A percentile compares a stretch with the other conserved stretches of the same genome.
Conservation (phyloP, 805 yeast species). For the Candida adriatica region DNA sequence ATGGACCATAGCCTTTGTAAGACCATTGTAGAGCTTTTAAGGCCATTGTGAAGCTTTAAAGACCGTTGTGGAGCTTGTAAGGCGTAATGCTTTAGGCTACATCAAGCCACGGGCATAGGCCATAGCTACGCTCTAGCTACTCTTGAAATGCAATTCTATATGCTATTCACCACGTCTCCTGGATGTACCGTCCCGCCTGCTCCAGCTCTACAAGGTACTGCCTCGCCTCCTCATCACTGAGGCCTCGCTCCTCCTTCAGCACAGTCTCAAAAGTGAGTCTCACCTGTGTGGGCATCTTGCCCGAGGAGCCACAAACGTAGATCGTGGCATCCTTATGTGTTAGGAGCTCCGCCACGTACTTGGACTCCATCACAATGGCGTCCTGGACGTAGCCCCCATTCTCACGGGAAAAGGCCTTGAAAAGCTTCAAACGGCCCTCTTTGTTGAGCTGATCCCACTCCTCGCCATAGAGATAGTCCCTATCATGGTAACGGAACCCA, state of each 20-base stretch:
- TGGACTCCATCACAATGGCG: constrained; percentile 44
- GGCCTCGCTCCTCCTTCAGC: constrained; percentile 37
- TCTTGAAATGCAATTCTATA: no score
- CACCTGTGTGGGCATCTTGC: constrained; percentile 88
- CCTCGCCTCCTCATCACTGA: constrained; percentile 40
- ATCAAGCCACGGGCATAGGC: no score
- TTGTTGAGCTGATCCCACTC: constrained; percentile 38
- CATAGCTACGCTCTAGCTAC: no score
- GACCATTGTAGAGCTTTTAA: background rate
- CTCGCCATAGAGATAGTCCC: constrained; percentile 62
- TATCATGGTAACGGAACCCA: constrained; percentile 63
- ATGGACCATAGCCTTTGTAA: background rate
- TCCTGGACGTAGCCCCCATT: constrained; percentile 74
- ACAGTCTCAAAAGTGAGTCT: constrained; percentile 70
- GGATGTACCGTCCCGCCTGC: constrained; percentile 58
- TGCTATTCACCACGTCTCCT: constrained; percentile 76
- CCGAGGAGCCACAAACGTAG: constrained; percentile 89
- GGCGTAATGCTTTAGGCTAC: no score
- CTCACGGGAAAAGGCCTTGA: constrained; percentile 45
- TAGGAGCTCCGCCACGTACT: constrained; percentile 44
- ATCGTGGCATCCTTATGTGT: constrained; percentile 51
- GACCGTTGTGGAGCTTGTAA: background rate
- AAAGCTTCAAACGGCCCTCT: constrained; percentile 32
- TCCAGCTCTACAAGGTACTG: constrained; percentile 54
- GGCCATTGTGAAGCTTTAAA: background rate